These are phyloP conservation scores for Aspergillus conjunctus DNA, from an alignment of 495 filamentous ascomycete species.

Conservation along the genomic window DNA sequence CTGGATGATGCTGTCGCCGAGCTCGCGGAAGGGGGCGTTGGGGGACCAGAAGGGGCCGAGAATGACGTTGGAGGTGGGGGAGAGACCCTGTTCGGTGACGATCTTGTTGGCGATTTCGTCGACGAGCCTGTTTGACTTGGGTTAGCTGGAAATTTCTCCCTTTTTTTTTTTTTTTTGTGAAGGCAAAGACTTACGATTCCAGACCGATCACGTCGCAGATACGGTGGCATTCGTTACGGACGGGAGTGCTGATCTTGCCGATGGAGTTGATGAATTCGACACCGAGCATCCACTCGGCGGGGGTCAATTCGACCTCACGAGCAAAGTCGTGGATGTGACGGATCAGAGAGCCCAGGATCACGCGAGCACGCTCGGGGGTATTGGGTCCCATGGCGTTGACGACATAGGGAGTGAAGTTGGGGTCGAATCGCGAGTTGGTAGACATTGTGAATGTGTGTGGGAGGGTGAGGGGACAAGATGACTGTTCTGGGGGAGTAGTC, in stretches of 20 bases:
- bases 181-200: constrained; percentile 61
- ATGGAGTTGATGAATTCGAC: constrained; percentile 63
- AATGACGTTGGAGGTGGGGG: constrained; percentile 80
- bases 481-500: not conserved
- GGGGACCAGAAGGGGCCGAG: constrained; percentile 88
- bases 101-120: constrained; percentile 85
- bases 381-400: constrained; percentile 77
- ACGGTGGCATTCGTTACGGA: constrained; percentile 76
- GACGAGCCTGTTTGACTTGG: constrained; percentile 57
- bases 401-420: constrained; percentile 74
- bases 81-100: constrained; percentile 65
- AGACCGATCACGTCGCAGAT: constrained; percentile 79
- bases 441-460: constrained; percentile 32
- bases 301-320: constrained; percentile 76
- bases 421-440: constrained; percentile 58
- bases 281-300: constrained; percentile 79
- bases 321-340: constrained; percentile 82
- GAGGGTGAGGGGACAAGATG: not conserved
- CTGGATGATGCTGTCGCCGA: constrained; percentile 72
- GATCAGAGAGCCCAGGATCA: constrained; percentile 66
- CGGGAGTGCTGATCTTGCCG: constrained; percentile 57
- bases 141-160: constrained; percentile 11
- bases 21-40: constrained; percentile 74
- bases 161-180: not conserved
- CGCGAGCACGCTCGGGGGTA: constrained; percentile 64